Percentiles rank a stretch among this genome's conserved stretches.
These are phyloP conservation scores for Solanum rostratum DNA, from an alignment of 257 asterid genomes.

Conservation along the genomic window DNA sequence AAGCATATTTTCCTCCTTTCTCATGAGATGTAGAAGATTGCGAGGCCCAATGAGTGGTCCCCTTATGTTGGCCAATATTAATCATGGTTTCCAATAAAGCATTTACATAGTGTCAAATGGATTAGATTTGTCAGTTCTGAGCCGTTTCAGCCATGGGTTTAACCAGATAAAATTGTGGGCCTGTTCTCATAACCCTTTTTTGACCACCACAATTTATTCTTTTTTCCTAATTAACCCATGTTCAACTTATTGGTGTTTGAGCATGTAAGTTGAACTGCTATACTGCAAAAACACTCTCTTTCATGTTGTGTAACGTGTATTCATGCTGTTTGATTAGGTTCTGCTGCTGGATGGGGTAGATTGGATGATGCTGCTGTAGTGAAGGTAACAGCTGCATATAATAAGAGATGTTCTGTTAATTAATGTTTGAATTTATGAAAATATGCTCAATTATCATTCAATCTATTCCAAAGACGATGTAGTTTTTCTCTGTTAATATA, in stretches of 20 bases:
- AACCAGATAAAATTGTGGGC: neutral
- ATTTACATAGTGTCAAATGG: neutral
- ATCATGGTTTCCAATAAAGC: neutral
- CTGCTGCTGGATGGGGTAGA: constrained; percentile 99
- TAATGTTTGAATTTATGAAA: neutral
- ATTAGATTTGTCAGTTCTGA: neutral
- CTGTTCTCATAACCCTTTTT: neutral
- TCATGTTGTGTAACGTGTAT: neutral
- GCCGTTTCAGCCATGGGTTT: neutral
- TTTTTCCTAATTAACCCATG: neutral
- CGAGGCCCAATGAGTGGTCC: neutral
- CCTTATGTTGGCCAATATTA: neutral
- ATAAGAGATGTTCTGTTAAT: neutral
- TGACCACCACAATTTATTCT: neutral
- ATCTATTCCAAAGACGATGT: neutral
- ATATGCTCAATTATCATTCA: neutral
- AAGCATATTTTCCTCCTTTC: neutral
- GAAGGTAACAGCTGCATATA: constrained; percentile 42
- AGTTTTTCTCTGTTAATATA: neutral
- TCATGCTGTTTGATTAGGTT: constrained; percentile 35
- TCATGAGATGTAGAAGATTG: neutral
- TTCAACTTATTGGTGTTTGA: neutral
- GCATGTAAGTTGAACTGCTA: neutral
- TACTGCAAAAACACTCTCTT: neutral
- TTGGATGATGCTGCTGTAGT: constrained; percentile 93